Base-by-base conservation (phyloP, 805 yeast species). In the Komagataella pastoris region DNA sequence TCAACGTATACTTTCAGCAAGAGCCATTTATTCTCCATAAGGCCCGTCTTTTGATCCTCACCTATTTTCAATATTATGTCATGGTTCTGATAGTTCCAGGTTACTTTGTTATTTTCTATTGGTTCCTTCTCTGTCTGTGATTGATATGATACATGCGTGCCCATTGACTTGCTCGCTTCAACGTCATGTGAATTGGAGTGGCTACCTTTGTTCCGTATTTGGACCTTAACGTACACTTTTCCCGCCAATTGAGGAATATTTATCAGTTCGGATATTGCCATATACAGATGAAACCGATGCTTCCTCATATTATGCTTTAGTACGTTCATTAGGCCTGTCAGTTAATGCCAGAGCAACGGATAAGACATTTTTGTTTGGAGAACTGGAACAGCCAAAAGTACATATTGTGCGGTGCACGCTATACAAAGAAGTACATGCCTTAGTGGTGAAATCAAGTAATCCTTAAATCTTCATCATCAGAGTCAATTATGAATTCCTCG, bases 231-330 rank as follows among this genome's bases (percentile, higher is more conserved):
- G 55, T 65, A 80, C 57, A 91, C 80, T 44, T 70, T 62, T 0
- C 95, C 95, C 2, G 80, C 70, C 1, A 83, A 72, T 57, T 86
- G 89, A 1, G 98, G 98, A 24, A 91, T 77, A 59, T 90, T 90
- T n/a, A 83, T 75, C 48, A 91, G 69, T 56, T 87, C 95, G 52
- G 77, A 75, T 49, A 89, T 74, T 17, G 74, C 65, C 24, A 88
- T 66, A 18, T 71, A 64, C 46, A 88, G 71, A 49, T 77, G 68
- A 64, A 87, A 90, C 65, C 79, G 80, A 53, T 54, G 48, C 52
- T 19, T 56, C 46, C 24, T 50, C 57, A 43, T 30, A 44, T 43
- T 46, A 14, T 46, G 24, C 24, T 40, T 49, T 46, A 49, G 44
- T 7, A 17, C 17, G 48, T 17, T 17, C 48, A 47, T 47, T 30